Percentiles rank a stretch among this genome's conserved stretches.
phyloP scores from a whole-genome alignment of 306 rosid species.

The Erythrophleum fordii region DNA sequence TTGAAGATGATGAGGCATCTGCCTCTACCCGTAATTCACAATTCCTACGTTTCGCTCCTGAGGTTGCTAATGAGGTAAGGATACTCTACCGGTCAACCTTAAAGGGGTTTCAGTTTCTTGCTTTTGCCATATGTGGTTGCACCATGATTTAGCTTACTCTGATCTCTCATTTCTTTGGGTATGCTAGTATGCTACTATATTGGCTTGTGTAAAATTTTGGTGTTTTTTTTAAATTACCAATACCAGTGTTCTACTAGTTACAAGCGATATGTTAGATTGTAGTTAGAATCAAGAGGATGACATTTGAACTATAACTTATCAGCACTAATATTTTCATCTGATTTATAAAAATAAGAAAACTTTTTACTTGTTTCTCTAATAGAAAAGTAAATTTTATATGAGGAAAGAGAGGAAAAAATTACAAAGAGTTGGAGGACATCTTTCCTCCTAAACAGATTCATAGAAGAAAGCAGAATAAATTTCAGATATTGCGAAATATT shows the following conservation, averaged over 20 bases:
- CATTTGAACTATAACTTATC: slow-evolving; percentile 11
- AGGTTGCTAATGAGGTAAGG: slow-evolving; percentile 50
- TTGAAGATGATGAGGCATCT: slow-evolving; percentile 57
- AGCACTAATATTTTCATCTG: not conserved
- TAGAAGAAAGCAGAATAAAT: not conserved
- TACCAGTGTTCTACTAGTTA: slow-evolving; percentile 6
- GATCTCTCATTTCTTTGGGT: not conserved
- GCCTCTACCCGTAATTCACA: slow-evolving; percentile 58
- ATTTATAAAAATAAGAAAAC: not conserved
- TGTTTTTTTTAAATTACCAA: slow-evolving; percentile 2
- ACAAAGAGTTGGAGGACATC: not conserved
- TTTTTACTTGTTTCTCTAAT: not conserved
- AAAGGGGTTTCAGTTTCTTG: not conserved
- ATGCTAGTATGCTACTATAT: not conserved
- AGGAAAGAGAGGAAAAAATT: not conserved
- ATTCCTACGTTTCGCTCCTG: slow-evolving; percentile 46
- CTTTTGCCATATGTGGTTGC: not conserved
- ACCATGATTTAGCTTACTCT: slow-evolving; percentile 4
- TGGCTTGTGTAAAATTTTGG: not conserved
- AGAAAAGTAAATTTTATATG: not conserved
- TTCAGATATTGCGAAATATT: not conserved
- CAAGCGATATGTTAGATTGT: slow-evolving; percentile 23
- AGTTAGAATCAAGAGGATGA: slow-evolving; percentile 16
- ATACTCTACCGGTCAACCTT: not conserved
- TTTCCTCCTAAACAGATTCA: not conserved